phyloP scores from a whole-genome alignment of 192 early-diverging fungal genomes.

The Geranomyces michiganensis region DNA sequence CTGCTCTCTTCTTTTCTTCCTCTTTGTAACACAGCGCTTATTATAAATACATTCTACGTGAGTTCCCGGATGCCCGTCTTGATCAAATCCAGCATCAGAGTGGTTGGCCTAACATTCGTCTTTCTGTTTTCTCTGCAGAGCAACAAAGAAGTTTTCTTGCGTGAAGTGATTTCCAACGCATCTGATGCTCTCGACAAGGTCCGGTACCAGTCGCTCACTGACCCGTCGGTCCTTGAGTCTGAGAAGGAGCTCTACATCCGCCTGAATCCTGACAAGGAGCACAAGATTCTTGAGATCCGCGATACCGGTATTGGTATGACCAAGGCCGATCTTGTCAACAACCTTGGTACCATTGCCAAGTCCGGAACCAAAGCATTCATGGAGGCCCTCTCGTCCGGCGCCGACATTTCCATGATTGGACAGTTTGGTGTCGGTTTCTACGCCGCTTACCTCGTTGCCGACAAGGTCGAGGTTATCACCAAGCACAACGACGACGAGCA shows the following conservation, averaged over 20 bases:
- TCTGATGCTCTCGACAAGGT: slow-evolving; percentile 98
- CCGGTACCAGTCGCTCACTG: slow-evolving; percentile 94
- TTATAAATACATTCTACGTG: too few species aligned
- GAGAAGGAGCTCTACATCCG: slow-evolving; percentile 95
- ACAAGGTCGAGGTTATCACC: slow-evolving; percentile 93
- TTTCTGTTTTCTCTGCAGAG: slow-evolving; percentile 74
- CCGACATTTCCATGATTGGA: slow-evolving; percentile 99
- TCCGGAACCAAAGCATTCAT: slow-evolving; percentile 99
- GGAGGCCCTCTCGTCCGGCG: slow-evolving; percentile 94
- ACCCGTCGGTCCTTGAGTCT: slow-evolving; percentile 89
- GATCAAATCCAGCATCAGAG: too few species aligned
- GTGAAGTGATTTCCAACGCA: slow-evolving; percentile 96
- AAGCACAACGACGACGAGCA: slow-evolving; percentile 98
- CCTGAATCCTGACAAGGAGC: slow-evolving; percentile 83
- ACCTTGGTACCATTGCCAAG: slow-evolving; percentile 99
- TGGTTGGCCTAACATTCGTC: too few species aligned
- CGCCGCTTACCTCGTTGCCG: slow-evolving; percentile 99
- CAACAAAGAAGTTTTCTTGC: slow-evolving; percentile 92
- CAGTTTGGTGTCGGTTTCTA: slow-evolving; percentile 99
- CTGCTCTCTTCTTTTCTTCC: too few species aligned
- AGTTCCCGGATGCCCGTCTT: too few species aligned
- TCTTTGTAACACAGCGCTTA: too few species aligned
- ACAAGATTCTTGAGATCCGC: slow-evolving; percentile 87
- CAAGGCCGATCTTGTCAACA: slow-evolving; percentile 94
- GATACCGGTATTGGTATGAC: slow-evolving; percentile 92